A percentile compares a stretch with the other conserved stretches of the same genome.
Conservation (phyloP, 2,329 filamentous ascomycete genomes). For the Monilinia fructicola region DNA sequence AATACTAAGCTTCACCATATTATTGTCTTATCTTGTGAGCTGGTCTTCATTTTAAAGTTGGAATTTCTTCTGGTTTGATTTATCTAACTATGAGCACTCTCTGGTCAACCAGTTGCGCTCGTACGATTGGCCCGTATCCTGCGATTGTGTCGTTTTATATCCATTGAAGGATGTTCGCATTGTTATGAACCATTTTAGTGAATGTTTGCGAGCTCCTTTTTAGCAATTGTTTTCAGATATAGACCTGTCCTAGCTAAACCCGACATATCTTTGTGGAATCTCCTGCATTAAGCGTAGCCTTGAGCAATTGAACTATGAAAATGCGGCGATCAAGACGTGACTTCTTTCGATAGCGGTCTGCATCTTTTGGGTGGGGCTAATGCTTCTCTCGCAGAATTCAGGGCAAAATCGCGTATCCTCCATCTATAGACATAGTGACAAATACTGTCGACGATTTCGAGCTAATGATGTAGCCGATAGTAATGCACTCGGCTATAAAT, state of each 20-base stretch:
- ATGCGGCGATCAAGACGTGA: slow-evolving; percentile 46
- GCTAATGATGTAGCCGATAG: slow-evolving; percentile 54
- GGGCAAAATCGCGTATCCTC: slow-evolving; percentile 64
- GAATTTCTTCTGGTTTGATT: slow-evolving; percentile 22
- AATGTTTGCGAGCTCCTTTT: not conserved
- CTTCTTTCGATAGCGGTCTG: not conserved
- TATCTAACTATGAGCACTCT: slow-evolving; percentile 43
- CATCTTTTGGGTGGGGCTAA: not conserved
- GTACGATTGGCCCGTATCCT: slow-evolving; percentile 33
- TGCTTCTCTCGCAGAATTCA: slow-evolving; percentile 15
- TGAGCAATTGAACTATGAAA: slow-evolving; percentile 49
- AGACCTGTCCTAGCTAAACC: not conserved
- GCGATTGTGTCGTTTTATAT: slow-evolving; percentile 25
- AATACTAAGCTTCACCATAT: slow-evolving; percentile 26
- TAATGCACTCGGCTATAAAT: slow-evolving; percentile 62
- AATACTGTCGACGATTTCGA: slow-evolving; percentile 54
- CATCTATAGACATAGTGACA: slow-evolving; percentile 61
- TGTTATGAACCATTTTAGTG: not conserved
- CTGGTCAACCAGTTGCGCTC: slow-evolving; percentile 34
- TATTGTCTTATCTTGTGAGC: slow-evolving; percentile 31
- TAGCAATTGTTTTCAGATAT: not conserved
- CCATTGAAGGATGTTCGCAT: not conserved
- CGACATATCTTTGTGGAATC: slow-evolving; percentile 23
- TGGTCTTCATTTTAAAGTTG: slow-evolving; percentile 44
- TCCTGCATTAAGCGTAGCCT: slow-evolving; percentile 43